A percentile compares a stretch with the other conserved stretches of the same genome.
phyloP scores from a whole-genome alignment of 208 protist genomes.

The Acanthamoeba divionensis region DNA sequence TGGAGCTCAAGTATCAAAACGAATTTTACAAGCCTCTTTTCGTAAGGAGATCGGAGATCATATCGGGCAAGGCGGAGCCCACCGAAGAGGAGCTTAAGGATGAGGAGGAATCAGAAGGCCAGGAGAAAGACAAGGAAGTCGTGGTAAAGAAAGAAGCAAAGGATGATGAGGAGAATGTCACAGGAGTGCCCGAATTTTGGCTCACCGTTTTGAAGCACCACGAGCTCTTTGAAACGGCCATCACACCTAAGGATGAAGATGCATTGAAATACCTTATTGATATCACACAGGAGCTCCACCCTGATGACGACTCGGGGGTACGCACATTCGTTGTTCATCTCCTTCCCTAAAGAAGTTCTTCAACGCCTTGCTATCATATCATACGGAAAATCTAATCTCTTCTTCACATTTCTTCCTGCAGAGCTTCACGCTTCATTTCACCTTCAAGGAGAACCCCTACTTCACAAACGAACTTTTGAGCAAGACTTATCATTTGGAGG shows the following conservation, averaged over 20 bases:
- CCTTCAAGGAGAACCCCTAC: slow-evolving; percentile 64
- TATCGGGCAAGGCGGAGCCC: slow-evolving; percentile 17
- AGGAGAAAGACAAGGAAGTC: background rate
- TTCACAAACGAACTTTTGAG: slow-evolving; percentile 60
- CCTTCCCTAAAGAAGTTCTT: background rate
- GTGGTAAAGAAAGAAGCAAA: background rate
- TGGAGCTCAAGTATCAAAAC: slow-evolving; percentile 42
- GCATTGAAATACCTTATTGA: slow-evolving; percentile 39
- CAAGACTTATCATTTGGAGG: slow-evolving; percentile 66
- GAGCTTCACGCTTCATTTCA: slow-evolving; percentile 62
- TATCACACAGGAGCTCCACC: slow-evolving; percentile 19
- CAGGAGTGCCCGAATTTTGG: slow-evolving; percentile 67
- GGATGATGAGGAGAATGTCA: background rate
- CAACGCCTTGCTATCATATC: background rate
- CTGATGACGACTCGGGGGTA: background rate
- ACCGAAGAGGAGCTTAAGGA: slow-evolving; percentile 37
- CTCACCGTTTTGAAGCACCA: slow-evolving; percentile 48
- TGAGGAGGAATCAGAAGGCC: background rate
- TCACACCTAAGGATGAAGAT: slow-evolving; percentile 45
- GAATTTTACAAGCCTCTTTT: background rate
- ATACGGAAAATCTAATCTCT: background rate
- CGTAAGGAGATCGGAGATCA: slow-evolving; percentile 9
- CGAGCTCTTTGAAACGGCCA: slow-evolving; percentile 6
- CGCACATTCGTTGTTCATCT: background rate
- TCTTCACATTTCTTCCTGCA: background rate